phyloP scores from a whole-genome alignment of 176 grass and related monocot genomes.

The Stipa capillata region DNA sequence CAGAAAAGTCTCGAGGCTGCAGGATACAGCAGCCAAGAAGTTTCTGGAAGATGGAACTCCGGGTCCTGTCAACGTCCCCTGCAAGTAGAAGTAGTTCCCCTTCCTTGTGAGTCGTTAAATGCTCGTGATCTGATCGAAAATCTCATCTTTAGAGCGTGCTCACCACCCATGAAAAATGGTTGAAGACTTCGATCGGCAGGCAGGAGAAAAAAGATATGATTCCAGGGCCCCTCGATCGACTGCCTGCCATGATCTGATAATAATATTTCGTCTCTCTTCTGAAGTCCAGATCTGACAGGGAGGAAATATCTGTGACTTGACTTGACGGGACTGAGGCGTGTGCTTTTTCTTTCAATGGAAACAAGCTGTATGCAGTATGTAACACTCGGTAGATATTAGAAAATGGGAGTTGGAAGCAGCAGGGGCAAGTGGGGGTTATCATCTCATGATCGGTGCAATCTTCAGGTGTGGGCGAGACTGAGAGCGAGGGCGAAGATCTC shows the following conservation, averaged over 20 bases:
- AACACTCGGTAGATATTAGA: not conserved
- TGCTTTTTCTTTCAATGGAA: constrained; percentile 7
- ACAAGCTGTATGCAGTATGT: not conserved
- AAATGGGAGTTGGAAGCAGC: not conserved
- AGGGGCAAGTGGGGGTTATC: not conserved
- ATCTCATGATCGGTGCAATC: constrained; percentile 1
- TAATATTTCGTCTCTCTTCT: not conserved
- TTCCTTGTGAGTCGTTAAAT: too few relatives aligned
- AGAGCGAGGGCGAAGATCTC: constrained; percentile 1
- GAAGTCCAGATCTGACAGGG: constrained; percentile 22
- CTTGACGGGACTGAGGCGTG: not conserved
- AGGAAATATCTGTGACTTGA: not conserved
- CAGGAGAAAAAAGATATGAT: constrained; percentile 14
- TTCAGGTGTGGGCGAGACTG: constrained; percentile 5
- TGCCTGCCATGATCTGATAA: not conserved
- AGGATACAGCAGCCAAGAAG: not conserved
- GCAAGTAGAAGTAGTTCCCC: too few relatives aligned
- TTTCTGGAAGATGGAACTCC: not conserved
- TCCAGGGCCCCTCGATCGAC: not conserved
- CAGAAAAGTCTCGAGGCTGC: not conserved
- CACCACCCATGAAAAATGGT: constrained; percentile 27
- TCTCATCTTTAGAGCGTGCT: not conserved
- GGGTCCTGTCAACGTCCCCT: not conserved
- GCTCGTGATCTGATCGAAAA: too few relatives aligned
- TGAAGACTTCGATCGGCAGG: constrained; percentile 1